phyloP scores from a whole-genome alignment of 2,329 filamentous ascomycete genomes.

The Verticillium albo-atrum region DNA sequence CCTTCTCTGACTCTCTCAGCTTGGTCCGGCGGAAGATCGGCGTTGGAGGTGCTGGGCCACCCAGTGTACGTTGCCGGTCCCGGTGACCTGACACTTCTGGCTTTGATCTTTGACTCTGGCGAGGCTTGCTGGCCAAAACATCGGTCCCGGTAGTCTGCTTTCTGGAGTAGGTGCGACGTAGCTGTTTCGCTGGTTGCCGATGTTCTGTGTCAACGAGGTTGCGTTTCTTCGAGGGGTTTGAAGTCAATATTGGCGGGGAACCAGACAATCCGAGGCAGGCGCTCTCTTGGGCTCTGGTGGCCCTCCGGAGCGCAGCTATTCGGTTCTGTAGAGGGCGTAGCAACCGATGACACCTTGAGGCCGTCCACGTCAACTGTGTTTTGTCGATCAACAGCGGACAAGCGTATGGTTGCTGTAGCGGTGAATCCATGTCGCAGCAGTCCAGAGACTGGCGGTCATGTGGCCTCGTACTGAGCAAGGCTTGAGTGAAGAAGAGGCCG shows the following conservation, averaged over 20 bases:
- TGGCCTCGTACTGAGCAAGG: no score
- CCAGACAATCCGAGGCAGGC: background rate
- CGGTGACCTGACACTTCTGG: background rate
- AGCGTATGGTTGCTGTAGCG: slow-evolving; percentile 2
- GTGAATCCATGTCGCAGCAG: background rate
- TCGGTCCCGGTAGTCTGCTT: background rate
- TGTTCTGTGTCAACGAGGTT: background rate
- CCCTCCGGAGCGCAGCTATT: slow-evolving; percentile 28
- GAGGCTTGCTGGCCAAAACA: background rate
- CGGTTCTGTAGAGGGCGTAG: slow-evolving; percentile 42
- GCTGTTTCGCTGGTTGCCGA: slow-evolving; percentile 11
- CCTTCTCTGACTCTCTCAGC: background rate
- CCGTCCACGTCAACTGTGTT: slow-evolving; percentile 31
- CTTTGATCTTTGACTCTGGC: background rate
- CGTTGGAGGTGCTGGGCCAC: background rate
- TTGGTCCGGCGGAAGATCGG: background rate
- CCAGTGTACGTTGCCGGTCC: background rate
- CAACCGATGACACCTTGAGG: slow-evolving; percentile 40
- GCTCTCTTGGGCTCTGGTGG: slow-evolving; percentile 1
- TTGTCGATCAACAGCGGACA: background rate
- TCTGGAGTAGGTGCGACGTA: slow-evolving; percentile 10
- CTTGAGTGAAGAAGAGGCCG: no score
- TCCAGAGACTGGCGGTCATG: background rate
- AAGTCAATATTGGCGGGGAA: background rate
- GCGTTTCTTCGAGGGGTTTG: background rate